These are phyloP conservation scores for Diophrys appendiculata DNA, from an alignment of 73 alveolate genomes.

Conservation along the genomic window DNA sequence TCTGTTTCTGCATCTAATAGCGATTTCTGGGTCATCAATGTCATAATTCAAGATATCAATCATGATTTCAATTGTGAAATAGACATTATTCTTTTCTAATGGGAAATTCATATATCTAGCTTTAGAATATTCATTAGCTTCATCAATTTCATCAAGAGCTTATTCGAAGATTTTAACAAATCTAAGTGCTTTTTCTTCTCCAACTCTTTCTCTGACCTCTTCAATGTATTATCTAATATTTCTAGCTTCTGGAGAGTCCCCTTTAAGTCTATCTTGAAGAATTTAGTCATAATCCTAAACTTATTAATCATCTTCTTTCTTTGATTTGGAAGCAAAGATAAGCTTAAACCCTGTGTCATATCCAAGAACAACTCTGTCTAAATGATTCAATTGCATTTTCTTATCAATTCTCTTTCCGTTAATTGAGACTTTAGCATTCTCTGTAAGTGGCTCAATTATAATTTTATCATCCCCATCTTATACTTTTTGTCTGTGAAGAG, in stretches of 20 bases:
- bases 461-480: conserved; percentile 9
- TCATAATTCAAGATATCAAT: conserved; percentile 11
- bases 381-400: neutral
- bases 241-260: conserved; percentile 17
- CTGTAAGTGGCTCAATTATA: neutral
- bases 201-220: conserved; percentile 26
- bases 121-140: conserved; percentile 26
- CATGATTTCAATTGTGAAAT: conserved; percentile 18
- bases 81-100: conserved; percentile 12
- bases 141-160: conserved; percentile 37
- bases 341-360: conserved; percentile 18
- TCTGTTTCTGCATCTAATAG: conserved; percentile 14
- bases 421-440: neutral
- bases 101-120: conserved; percentile 17
- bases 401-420: conserved; percentile 12
- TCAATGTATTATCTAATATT: conserved; percentile 15
- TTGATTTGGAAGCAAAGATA: conserved; percentile 1
- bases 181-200: conserved; percentile 12
- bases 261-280: conserved; percentile 1
- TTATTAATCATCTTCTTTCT: neutral
- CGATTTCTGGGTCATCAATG: conserved; percentile 20
- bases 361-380: conserved; percentile 19
- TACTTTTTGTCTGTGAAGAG: neutral
- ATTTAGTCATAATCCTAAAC: neutral
- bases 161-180: conserved; percentile 13